phyloP scores from a whole-genome alignment of 345 rosid species.

The Acer yangbiense region DNA sequence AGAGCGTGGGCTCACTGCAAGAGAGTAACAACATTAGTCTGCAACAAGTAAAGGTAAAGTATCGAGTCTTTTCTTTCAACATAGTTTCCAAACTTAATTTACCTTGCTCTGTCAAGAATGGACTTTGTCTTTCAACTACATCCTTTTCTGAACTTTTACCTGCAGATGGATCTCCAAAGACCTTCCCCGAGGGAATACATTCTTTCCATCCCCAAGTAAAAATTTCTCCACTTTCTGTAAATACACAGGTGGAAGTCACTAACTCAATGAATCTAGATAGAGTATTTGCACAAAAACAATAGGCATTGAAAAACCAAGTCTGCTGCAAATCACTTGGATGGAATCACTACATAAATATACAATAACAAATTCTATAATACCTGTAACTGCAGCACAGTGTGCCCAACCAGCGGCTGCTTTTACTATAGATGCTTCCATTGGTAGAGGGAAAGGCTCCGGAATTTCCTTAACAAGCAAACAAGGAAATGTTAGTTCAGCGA shows the following conservation, averaged over 20 bases:
- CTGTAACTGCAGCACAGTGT: constrained; percentile 90
- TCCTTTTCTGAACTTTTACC: constrained; percentile 49
- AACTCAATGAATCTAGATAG: constrained; percentile 1
- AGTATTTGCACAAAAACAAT: neutral
- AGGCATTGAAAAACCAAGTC: constrained; percentile 5
- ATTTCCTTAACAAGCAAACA: constrained; percentile 58
- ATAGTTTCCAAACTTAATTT: constrained; percentile 16
- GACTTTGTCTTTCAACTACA: constrained; percentile 54
- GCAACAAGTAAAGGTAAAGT: constrained; percentile 18
- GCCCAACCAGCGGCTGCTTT: constrained; percentile 98
- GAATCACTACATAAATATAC: neutral
- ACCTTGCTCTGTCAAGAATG: constrained; percentile 75
- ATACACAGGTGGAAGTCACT: constrained; percentile 17
- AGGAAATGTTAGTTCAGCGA: constrained; percentile 9
- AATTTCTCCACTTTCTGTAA: constrained; percentile 69
- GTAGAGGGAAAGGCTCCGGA: constrained; percentile 95
- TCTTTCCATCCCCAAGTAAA: constrained; percentile 99
- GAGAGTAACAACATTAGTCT: constrained; percentile 20
- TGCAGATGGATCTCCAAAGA: constrained; percentile 54
- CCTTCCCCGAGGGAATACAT: constrained; percentile 90
- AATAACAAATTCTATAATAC: constrained; percentile 34
- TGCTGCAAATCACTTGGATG: constrained; percentile 6
- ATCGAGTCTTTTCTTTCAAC: neutral
- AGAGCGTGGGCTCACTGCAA: constrained; percentile 60
- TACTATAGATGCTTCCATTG: constrained; percentile 62